These are phyloP conservation scores for Rhizoclosmatium globosum DNA, from an alignment of 192 early-diverging fungal species.

Conservation along the genomic window DNA sequence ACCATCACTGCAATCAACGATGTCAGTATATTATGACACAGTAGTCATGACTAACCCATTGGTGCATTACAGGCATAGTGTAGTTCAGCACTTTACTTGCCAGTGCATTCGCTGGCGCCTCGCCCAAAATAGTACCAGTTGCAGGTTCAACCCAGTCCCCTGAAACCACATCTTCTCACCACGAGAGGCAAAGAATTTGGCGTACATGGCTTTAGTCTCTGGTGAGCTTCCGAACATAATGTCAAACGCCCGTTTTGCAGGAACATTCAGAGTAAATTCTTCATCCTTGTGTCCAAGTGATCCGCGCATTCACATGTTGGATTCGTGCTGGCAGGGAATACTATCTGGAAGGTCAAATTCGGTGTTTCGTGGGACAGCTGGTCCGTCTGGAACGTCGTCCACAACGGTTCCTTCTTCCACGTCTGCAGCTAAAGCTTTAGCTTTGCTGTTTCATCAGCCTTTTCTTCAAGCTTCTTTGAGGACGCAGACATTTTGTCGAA, in stretches of 20 bases:
- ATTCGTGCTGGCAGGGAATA: constrained; percentile 57
- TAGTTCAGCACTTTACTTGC: constrained; percentile 59
- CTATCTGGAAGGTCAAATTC: constrained; percentile 58
- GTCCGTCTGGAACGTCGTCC: background rate
- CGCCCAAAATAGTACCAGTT: constrained; percentile 29
- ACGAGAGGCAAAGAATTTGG: constrained; percentile 56
- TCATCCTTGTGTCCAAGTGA: constrained; percentile 71
- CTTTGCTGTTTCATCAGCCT: constrained; percentile 7
- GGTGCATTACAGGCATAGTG: constrained; percentile 78
- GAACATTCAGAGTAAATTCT: constrained; percentile 59
- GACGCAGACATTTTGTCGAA: constrained; percentile 32
- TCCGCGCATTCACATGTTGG: constrained; percentile 69
- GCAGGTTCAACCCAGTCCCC: constrained; percentile 37
- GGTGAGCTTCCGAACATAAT: constrained; percentile 58
- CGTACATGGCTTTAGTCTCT: constrained; percentile 52
- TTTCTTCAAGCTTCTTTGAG: constrained; percentile 34
- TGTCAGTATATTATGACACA: background rate
- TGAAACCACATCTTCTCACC: constrained; percentile 48
- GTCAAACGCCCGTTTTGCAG: constrained; percentile 68
- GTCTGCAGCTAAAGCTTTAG: background rate
- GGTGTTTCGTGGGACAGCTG: background rate
- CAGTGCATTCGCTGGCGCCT: constrained; percentile 27
- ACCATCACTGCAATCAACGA: constrained; percentile 61
- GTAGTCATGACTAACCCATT: constrained; percentile 57
- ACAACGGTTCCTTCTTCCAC: constrained; percentile 5